Evolutionary conservation across 371 early-diverging fungal genomes (phyloP).

Genomic region (Haplosporangium sp.): DNA sequence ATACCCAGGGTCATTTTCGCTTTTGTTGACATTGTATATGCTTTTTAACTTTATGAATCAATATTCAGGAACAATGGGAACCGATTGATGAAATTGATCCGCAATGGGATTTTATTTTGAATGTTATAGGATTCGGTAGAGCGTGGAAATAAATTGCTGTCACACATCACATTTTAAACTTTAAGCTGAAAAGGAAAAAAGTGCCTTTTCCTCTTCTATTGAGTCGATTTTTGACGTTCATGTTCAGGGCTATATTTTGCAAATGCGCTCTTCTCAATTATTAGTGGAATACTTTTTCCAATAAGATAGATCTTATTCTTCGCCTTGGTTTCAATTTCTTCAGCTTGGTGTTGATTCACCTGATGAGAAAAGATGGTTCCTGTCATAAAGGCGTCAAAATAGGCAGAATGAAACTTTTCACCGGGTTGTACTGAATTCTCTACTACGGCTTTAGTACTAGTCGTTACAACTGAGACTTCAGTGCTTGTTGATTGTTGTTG

Average conservation of each 20-base stretch:
- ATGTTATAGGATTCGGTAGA: too few species aligned
- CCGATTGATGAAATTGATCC: background rate
- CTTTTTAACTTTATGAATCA: background rate
- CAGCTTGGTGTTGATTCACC: slow-evolving; percentile 39
- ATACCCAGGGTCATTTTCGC: slow-evolving; percentile 53
- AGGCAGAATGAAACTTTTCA: slow-evolving; percentile 83
- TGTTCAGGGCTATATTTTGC: slow-evolving; percentile 51
- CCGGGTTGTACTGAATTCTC: slow-evolving; percentile 9
- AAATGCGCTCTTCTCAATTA: slow-evolving; percentile 68
- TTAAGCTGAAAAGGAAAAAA: background rate
- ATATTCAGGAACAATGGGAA: background rate
- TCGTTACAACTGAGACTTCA: background rate
- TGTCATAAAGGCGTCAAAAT: slow-evolving; percentile 96
- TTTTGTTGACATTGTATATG: slow-evolving; percentile 46
- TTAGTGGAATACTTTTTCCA: slow-evolving; percentile 73
- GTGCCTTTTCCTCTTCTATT: background rate
- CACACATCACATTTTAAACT: too few species aligned
- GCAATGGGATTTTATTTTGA: background rate
- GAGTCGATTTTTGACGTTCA: slow-evolving; percentile 22
- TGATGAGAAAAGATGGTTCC: slow-evolving; percentile 83
- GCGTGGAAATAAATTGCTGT: too few species aligned
- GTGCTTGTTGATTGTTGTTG: background rate
- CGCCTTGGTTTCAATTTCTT: slow-evolving; percentile 23
- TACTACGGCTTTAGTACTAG: background rate
- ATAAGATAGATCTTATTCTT: slow-evolving; percentile 81